These are phyloP conservation scores for Ophiostoma ulmi DNA, from an alignment of 2,329 filamentous ascomycete species.

Conservation along the genomic window DNA sequence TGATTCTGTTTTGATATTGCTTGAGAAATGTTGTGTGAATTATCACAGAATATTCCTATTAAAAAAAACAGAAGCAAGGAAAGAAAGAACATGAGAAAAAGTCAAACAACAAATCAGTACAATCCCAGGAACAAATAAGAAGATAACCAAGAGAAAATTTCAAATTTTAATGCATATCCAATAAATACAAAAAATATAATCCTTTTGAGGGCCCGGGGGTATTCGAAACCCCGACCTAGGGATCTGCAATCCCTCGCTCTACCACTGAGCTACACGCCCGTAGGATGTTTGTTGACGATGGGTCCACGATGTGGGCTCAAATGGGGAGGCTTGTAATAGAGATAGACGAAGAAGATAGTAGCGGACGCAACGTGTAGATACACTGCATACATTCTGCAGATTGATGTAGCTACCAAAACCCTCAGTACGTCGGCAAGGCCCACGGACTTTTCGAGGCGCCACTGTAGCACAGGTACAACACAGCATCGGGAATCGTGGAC, in stretches of 20 bases:
- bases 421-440: neutral
- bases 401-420: neutral
- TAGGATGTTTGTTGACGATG: conserved; percentile 11
- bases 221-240: conserved; percentile 24
- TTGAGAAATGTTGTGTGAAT: no score
- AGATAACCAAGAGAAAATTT: neutral
- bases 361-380: no score
- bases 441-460: neutral
- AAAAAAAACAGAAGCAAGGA: no score
- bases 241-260: conserved; percentile 26
- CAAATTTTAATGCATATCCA: neutral
- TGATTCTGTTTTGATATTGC: no score
- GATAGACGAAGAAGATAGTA: neutral
- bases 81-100: no score
- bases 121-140: neutral
- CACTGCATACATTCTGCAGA: no score
- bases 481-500: neutral
- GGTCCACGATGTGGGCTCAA: neutral
- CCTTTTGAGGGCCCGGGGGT: conserved; percentile 21
- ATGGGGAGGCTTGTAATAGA: neutral
- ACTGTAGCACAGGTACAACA: neutral
- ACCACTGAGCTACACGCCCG: conserved; percentile 24
- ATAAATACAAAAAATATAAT: conserved; percentile 4
- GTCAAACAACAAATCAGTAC: no score
- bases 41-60: no score